phyloP scores from a whole-genome alignment of 139 green algal species.

The Pleodorina starrii region DNA sequence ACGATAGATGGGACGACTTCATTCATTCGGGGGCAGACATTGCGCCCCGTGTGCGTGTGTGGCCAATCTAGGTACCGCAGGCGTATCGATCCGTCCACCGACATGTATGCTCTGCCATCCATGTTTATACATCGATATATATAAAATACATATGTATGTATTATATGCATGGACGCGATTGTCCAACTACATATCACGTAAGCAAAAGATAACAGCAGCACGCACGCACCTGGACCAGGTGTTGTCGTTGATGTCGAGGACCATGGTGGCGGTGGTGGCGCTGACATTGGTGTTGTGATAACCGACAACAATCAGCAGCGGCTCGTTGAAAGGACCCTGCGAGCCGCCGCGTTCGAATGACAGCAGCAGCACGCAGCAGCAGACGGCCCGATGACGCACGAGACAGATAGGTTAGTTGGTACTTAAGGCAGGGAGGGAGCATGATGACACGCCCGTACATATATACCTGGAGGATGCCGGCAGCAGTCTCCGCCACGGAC shows the following conservation, averaged over 20 bases:
- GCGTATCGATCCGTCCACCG: neutral
- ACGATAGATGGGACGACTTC: neutral
- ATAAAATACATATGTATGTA: neutral
- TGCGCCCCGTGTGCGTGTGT: neutral
- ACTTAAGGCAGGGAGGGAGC: too few relatives aligned
- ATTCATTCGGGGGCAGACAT: neutral
- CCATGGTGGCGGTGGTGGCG: neutral
- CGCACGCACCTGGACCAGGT: neutral
- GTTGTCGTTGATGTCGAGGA: conserved; percentile 10
- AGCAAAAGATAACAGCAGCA: neutral
- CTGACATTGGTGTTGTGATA: neutral
- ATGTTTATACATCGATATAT: neutral
- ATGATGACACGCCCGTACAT: too few relatives aligned
- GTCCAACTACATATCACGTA: neutral
- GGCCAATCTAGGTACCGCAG: neutral
- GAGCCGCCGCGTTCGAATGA: too few relatives aligned
- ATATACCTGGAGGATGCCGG: too few relatives aligned
- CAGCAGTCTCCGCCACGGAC: too few relatives aligned
- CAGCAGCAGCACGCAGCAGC: too few relatives aligned
- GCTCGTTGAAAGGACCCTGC: too few relatives aligned
- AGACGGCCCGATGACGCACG: too few relatives aligned
- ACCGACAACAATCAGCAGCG: neutral
- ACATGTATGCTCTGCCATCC: neutral
- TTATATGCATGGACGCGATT: neutral
- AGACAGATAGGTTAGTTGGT: too few relatives aligned